A percentile compares a stretch with the other conserved stretches of the same genome.
Conservation (phyloP, 1,139 yeast species). For the Nakaseomyces glabratus region DNA sequence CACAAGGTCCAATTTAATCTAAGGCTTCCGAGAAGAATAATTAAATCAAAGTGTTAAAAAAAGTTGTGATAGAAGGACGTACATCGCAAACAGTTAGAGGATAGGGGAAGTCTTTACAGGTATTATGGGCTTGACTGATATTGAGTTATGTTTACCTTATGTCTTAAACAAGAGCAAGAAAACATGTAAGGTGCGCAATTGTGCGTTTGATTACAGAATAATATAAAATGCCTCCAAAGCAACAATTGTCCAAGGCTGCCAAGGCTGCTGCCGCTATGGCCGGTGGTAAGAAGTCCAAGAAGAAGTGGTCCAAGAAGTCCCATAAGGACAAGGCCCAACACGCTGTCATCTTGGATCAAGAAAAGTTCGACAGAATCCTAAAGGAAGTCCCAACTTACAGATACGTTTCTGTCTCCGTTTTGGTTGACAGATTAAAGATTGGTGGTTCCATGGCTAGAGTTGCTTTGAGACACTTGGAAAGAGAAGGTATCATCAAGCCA, state of each 20-base stretch:
- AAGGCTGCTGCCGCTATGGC: constrained; percentile 99
- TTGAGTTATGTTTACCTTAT: background rate
- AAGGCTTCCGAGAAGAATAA: background rate
- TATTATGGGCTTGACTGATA: too few species aligned
- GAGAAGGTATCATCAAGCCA: constrained; percentile 90
- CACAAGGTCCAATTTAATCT: background rate
- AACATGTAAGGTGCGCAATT: constrained; percentile 1
- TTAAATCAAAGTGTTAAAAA: background rate
- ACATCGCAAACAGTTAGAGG: too few species aligned
- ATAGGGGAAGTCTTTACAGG: too few species aligned
- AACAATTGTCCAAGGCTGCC: constrained; percentile 99
- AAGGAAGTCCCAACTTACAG: constrained; percentile 99
- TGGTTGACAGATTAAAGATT: constrained; percentile 98
- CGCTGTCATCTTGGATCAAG: constrained; percentile 95
- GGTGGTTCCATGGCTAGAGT: constrained; percentile 99
- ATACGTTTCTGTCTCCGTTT: constrained; percentile 94
- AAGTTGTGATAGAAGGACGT: background rate
- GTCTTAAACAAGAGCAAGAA: background rate
- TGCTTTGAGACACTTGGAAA: constrained; percentile 93
- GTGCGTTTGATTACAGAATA: constrained; percentile 11
- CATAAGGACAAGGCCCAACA: constrained; percentile 99
- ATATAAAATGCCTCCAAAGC: constrained; percentile 91
- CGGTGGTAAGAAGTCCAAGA: constrained; percentile 99
- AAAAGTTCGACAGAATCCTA: constrained; percentile 96
- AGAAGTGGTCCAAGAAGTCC: constrained; percentile 99